These are phyloP conservation scores for Astragalus glycyphyllos DNA, from an alignment of 306 rosid genomes.

Conservation along the genomic window DNA sequence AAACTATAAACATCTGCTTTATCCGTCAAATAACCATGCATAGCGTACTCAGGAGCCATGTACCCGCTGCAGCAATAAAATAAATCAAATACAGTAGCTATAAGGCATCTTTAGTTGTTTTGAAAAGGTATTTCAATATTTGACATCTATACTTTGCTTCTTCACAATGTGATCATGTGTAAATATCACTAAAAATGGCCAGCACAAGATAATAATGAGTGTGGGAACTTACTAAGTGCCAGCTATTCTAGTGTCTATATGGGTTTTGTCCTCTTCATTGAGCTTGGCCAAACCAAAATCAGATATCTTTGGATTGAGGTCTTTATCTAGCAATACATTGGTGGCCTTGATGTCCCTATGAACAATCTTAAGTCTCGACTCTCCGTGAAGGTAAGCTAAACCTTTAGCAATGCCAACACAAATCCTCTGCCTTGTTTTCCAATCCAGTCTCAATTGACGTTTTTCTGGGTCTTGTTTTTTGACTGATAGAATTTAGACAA, in stretches of 20 bases:
- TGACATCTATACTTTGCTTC: not conserved
- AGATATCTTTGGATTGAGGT: constrained; percentile 65
- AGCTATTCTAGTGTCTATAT: constrained; percentile 60
- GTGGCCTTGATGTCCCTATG: constrained; percentile 78
- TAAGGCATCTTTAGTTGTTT: not conserved
- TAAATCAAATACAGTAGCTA: constrained; percentile 4
- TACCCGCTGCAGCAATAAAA: constrained; percentile 52
- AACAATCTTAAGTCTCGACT: constrained; percentile 68
- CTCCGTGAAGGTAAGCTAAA: constrained; percentile 72
- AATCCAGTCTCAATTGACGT: constrained; percentile 44
- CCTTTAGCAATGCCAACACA: constrained; percentile 71
- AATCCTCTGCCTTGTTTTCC: constrained; percentile 63
- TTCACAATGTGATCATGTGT: constrained; percentile 7
- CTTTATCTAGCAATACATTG: constrained; percentile 66
- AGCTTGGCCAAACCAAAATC: constrained; percentile 76
- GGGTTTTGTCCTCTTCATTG: constrained; percentile 64
- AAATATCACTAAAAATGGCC: constrained; percentile 3
- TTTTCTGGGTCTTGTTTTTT: constrained; percentile 42
- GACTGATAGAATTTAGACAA: constrained; percentile 29
- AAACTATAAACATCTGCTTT: constrained; percentile 83
- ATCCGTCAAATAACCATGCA: constrained; percentile 71
- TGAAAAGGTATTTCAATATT: not conserved
- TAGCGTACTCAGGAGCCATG: constrained; percentile 65
- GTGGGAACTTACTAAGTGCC: constrained; percentile 58
- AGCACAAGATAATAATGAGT: not conserved